Base-by-base conservation (phyloP, 768 basidiomycete species). In the Leccinum longicurvipes region DNA sequence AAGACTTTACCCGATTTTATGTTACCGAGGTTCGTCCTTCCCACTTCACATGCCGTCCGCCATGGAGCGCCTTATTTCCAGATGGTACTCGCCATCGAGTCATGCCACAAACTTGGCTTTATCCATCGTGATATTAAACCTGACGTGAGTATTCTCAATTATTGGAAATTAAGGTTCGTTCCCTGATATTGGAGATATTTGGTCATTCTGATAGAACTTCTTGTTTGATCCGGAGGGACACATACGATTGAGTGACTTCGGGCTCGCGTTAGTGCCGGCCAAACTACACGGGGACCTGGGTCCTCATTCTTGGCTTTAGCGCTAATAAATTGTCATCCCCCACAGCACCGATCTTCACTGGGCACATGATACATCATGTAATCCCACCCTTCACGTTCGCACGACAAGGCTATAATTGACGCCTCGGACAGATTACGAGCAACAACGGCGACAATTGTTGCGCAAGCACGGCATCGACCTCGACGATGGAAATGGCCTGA, bases 101-200 rank as follows among this genome's bases (percentile, higher is more conserved):
- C 87, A 58, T 95, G 93, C 70, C 94, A 97, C 75, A 87, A 86
- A 70, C 86, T 91, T 64, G 95, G 95, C 10, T 98, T 95, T 75
- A 97, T 98, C 66, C 96, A 98, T 76, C 84, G 96, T 58, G 96
- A 99, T 76, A 95, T 98, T 74, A 95, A 97, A 73, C 91, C 93
- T 64, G 91, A 95, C 73, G 89, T 91, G 71, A 69, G 84, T 74
- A 31, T 24, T 53, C 19, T 59, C 52, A 60, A 63, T 63, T 60
- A 50, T 59, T 66, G 41, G 36, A 61, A 51, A 72, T 71, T 65
- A 65, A 67, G 62, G 67, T 54, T 63, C 65, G 24, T 54, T 67
- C 34, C 61, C 51, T 63, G 58, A 61, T 68, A 63, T 63, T 55
- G 61, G 17, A 12, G 31, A 39, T 62, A 55, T 63, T 57, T 62